Evolutionary conservation across 2,329 filamentous ascomycete species (phyloP), one percentile per base, ranked within the genome.

Genomic region (Colletotrichum ledebouriae): DNA sequence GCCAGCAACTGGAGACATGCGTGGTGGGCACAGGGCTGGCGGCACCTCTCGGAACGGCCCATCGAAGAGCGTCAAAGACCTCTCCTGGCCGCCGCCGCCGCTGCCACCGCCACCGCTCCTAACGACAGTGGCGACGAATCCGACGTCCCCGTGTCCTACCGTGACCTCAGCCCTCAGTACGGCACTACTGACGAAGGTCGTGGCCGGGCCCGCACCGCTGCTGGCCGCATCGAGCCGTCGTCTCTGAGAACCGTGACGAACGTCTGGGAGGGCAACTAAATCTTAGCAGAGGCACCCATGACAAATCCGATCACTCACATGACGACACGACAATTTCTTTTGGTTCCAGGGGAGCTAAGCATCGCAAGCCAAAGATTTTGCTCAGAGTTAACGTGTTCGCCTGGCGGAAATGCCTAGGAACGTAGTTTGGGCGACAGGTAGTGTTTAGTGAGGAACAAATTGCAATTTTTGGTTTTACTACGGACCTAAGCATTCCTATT

Each of bases 21-120:
- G 4, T 71, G 70, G 70, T 71, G 70, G 70, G 68, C 64, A 3
- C 70, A 62, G 42, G 56, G 67, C 20, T 71, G 67, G 70, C 41
- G 58, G 12, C 49, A 60, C 17, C 53, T 69, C 20, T 67, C 67
- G 11, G 63, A 57, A 7, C 55, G 59, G 5, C 63, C 59, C 5
- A 59, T 59, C 25, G 55, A 60, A 34, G 70, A 67, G 50, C 67
- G 55, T 11, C 53, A 69, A 58, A 63, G 67, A 33, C 66, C 61
- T 33, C 66, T 69, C n/a, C 55, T 69, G 11, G 67, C 63, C 6
- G 7, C 64, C 3, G 25, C 47, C 1, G 59, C 47, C 0, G 59
- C 62, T 25, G 29, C 44, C 7, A 12, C 61, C 6, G 7, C 22
- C 17, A 22, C 20, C 5, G 39, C 47, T 6, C 39, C 42, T 3